phyloP scores from a whole-genome alignment of 2,329 filamentous ascomycete species.

The Aspergillus flavus region DNA sequence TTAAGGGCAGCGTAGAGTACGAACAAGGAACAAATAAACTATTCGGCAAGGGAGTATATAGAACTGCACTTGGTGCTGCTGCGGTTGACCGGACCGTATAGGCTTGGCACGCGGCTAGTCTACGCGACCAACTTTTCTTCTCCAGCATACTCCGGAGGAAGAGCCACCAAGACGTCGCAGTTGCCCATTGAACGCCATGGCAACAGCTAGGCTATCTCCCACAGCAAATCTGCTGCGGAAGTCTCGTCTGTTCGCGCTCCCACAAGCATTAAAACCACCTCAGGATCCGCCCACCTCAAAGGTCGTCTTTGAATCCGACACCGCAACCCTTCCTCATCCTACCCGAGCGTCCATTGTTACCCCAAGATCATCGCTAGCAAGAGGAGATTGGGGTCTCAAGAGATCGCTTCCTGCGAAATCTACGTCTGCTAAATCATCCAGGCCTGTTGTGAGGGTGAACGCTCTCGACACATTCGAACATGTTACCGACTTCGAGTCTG shows the following conservation, averaged over 20 bases:
- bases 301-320: slow-evolving; percentile 60
- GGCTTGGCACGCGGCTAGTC: slow-evolving; percentile 25
- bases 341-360: slow-evolving; percentile 81
- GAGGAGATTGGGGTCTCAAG: slow-evolving; percentile 93
- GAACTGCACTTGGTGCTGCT: slow-evolving; percentile 23
- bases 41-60: neutral
- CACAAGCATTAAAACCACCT: slow-evolving; percentile 70
- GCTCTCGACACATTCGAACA: slow-evolving; percentile 83
- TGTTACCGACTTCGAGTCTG: slow-evolving; percentile 84
- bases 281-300: slow-evolving; percentile 52
- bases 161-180: slow-evolving; percentile 21
- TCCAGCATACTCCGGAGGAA: slow-evolving; percentile 17
- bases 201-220: slow-evolving; percentile 55
- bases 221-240: slow-evolving; percentile 73
- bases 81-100: slow-evolving; percentile 25
- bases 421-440: slow-evolving; percentile 67
- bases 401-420: slow-evolving; percentile 76
- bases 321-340: slow-evolving; percentile 76
- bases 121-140: slow-evolving; percentile 37
- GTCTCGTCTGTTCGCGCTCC: slow-evolving; percentile 88
- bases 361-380: slow-evolving; percentile 68
- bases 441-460: slow-evolving; percentile 75
- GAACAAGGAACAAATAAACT: too few species aligned
- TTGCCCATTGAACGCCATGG: slow-evolving; percentile 40
- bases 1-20: too few species aligned